Conservation (phyloP, 2,329 filamentous ascomycete species). For the Nothophoma quercina region DNA sequence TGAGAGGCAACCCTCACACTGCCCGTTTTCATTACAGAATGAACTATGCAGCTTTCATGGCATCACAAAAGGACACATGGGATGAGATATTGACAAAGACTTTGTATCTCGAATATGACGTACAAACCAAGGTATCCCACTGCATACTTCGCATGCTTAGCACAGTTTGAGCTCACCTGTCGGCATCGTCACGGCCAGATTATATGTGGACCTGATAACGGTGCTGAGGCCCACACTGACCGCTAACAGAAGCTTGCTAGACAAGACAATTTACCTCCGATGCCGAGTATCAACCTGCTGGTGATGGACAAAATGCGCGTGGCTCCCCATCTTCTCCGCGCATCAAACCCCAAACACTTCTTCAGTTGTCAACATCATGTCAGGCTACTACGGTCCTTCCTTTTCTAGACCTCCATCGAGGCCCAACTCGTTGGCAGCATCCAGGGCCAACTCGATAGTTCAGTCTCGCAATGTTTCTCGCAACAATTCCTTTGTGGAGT, state of each 20-base stretch:
- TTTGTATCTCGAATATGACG: background rate
- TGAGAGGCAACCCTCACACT: background rate
- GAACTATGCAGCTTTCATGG: too few species aligned
- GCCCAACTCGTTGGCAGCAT: constrained; percentile 18
- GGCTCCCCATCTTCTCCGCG: constrained; percentile 14
- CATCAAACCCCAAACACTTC: constrained; percentile 4
- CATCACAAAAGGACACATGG: too few species aligned
- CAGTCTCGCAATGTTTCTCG: constrained; percentile 16
- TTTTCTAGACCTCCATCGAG: constrained; percentile 20
- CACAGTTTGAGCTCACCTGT: constrained; percentile 10
- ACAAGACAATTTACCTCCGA: constrained; percentile 3
- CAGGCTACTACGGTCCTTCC: constrained; percentile 20
- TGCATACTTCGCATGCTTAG: background rate
- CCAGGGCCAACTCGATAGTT: constrained; percentile 16
- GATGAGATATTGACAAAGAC: too few species aligned
- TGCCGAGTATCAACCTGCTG: constrained; percentile 13
- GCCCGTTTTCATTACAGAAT: background rate
- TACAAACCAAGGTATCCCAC: background rate
- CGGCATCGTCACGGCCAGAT: constrained; percentile 15
- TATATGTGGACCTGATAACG: constrained; percentile 17
- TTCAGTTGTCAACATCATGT: constrained; percentile 15
- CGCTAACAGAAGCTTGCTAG: constrained; percentile 9
- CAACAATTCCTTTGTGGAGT: constrained; percentile 6
- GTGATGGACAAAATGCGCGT: constrained; percentile 14
- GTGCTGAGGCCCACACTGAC: constrained; percentile 16